These are phyloP conservation scores for Magnolia sinica DNA, from an alignment of 164 flowering plant genomes.

Conservation along the genomic window DNA sequence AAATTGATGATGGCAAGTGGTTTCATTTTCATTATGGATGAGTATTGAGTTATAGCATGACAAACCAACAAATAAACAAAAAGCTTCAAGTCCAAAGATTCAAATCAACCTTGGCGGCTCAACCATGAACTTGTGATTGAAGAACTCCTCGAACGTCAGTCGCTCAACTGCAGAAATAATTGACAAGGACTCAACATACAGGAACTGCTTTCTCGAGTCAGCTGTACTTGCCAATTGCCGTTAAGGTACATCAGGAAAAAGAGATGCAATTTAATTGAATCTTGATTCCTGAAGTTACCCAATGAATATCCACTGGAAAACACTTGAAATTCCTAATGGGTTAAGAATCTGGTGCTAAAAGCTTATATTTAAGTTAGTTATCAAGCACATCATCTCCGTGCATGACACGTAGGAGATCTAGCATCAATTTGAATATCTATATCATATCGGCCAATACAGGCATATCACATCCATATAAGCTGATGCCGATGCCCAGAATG, in stretches of 20 bases:
- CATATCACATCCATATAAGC: too few species aligned
- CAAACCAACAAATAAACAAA: slow-evolving; percentile 1
- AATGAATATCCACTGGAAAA: neutral
- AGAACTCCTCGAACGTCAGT: slow-evolving; percentile 58
- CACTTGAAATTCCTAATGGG: neutral
- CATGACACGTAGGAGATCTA: neutral
- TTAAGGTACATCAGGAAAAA: too few species aligned
- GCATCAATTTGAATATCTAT: too few species aligned
- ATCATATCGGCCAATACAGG: too few species aligned
- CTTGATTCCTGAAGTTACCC: neutral
- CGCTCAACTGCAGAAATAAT: slow-evolving; percentile 48
- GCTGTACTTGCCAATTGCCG: neutral
- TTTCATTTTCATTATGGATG: neutral
- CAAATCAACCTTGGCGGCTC: slow-evolving; percentile 32
- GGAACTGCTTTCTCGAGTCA: slow-evolving; percentile 1
- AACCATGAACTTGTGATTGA: slow-evolving; percentile 45
- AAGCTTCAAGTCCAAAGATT: slow-evolving; percentile 1
- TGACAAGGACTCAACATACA: slow-evolving; percentile 8
- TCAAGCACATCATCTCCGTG: neutral
- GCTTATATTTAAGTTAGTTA: neutral
- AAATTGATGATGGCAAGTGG: neutral
- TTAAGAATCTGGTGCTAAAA: neutral
- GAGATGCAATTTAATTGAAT: neutral
- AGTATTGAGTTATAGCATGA: neutral
- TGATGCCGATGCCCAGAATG: too few species aligned